These are phyloP conservation scores for Hibiscus trionum DNA, from an alignment of 345 rosid genomes.

Conservation along the genomic window DNA sequence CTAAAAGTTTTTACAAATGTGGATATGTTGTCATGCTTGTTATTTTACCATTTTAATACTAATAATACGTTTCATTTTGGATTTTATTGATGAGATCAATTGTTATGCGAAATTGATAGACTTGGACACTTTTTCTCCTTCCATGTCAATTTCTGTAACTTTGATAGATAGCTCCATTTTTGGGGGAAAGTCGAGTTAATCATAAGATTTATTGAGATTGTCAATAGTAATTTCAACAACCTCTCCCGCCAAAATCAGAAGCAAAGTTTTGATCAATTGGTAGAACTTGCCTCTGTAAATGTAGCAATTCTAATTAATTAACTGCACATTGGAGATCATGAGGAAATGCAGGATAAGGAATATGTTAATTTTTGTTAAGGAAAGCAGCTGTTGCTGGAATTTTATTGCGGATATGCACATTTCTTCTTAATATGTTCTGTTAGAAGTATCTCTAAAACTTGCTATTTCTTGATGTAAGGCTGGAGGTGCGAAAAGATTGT, in stretches of 20 bases:
- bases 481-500: conserved; percentile 55
- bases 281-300: no score
- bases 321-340: no score
- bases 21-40: neutral
- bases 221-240: no score
- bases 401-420: conserved; percentile 12
- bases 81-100: neutral
- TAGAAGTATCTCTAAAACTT: conserved; percentile 24
- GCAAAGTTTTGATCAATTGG: no score
- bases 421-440: neutral
- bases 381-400: neutral
- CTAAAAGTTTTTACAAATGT: neutral
- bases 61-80: neutral
- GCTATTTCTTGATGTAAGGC: conserved; percentile 48
- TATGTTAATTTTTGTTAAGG: no score
- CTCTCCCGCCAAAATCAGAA: no score
- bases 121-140: neutral
- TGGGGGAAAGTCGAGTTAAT: no score
- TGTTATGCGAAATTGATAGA: neutral
- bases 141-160: neutral
- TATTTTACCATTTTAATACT: neutral
- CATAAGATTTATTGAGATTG: no score
- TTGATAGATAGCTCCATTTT: neutral
- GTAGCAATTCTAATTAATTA: no score
- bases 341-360: no score